Base-by-base conservation (phyloP, 306 rosid genomes). In the Corylus heterophylla region DNA sequence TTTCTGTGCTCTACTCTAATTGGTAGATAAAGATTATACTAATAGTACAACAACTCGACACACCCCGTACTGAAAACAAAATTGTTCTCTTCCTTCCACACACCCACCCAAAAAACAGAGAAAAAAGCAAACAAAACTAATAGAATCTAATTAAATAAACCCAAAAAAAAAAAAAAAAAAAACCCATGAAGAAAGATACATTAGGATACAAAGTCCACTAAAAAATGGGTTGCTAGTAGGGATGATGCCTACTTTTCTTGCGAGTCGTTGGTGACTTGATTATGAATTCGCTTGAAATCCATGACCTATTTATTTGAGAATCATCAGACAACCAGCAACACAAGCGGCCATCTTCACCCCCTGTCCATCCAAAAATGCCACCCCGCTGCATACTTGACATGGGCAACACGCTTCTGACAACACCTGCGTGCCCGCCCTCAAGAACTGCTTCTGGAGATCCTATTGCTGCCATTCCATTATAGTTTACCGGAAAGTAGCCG, bases 311-410 rank as follows among this genome's bases (percentile, higher is more conserved):
- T 52, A 77, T 54, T 74, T 81, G 84, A 0, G 92, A 84, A 47
- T 81, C 87, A 62, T 93, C 97, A 2, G 97, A 90, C 17, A 81
- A 76, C 98, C 99, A 95, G 76, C 97, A 95, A 85, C 97, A 91
- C 62, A 95, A 77, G 11, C 96, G 86, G 55, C 99, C 99, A 85
- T 95, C 98, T 91, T 95, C 98, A 45, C 98, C 97, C 18, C 99
- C 99, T 0, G 93, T 87, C 99, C 99, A 95, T 74, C 99, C 98
- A 79, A 95, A 93, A 83, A 89, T 77, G 73, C 92, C 90, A 12
- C 83, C 87, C 49, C 85, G 73, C 25, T 74, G 81, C 74, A 79
- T 7, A 75, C 67, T 86, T 10, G 94, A 84, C 90, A 83, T 89
- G 5, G 96, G 92, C 81, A 95, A 80, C 45, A 90, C 82, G 48